These are phyloP conservation scores for Mycocentrospora acerina DNA, from an alignment of 2,329 filamentous ascomycete species.

Conservation along the genomic window DNA sequence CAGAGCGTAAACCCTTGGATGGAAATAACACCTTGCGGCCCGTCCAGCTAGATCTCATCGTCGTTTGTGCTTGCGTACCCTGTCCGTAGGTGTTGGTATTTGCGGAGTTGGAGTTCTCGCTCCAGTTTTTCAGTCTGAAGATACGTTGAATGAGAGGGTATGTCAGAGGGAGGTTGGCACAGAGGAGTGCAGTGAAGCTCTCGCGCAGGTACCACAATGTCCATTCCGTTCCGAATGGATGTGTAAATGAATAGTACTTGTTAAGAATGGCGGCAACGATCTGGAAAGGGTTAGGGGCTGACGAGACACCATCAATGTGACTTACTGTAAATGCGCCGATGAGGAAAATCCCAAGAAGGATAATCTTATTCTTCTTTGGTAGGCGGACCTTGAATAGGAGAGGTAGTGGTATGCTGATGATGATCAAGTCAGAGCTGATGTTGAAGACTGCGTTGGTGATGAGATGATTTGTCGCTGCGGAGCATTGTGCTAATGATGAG, in stretches of 20 bases:
- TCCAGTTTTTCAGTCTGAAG: constrained; percentile 42
- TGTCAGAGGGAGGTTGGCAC: constrained; percentile 62
- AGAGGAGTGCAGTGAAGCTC: constrained; percentile 60
- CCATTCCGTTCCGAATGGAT: constrained; percentile 59
- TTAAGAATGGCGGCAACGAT: constrained; percentile 62
- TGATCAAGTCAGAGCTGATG: constrained; percentile 49
- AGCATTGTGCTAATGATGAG: constrained; percentile 41
- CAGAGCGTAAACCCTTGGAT: constrained; percentile 11
- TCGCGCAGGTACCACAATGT: constrained; percentile 63
- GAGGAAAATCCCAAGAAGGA: constrained; percentile 58
- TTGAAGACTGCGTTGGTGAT: constrained; percentile 47
- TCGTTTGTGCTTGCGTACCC: constrained; percentile 3
- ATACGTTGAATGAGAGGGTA: constrained; percentile 58
- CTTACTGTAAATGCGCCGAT: constrained; percentile 49
- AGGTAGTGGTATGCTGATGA: constrained; percentile 50
- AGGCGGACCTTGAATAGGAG: constrained; percentile 48
- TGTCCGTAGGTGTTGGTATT: constrained; percentile 5
- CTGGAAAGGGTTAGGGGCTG: constrained; percentile 3
- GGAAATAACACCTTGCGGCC: neutral
- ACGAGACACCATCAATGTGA: neutral
- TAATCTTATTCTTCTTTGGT: constrained; percentile 53
- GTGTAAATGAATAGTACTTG: constrained; percentile 62
- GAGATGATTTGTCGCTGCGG: constrained; percentile 43
- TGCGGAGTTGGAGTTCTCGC: constrained; percentile 19
- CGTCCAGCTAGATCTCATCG: neutral